These are phyloP conservation scores for Takakia lepidozioides DNA, from an alignment of 225 moss, liverwort and hornwort genomes.

Conservation along the genomic window DNA sequence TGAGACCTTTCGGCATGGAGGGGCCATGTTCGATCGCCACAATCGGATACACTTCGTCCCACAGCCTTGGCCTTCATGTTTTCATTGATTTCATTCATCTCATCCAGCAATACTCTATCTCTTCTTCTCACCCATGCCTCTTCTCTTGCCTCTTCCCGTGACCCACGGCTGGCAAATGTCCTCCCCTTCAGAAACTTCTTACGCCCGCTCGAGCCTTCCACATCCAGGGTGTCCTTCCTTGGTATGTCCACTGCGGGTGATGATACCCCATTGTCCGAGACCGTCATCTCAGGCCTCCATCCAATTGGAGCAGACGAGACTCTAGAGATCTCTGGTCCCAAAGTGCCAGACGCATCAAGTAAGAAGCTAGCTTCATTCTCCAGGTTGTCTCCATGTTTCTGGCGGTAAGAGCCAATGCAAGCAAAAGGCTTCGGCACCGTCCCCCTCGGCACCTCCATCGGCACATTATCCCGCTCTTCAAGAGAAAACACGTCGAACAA, in stretches of 20 bases:
- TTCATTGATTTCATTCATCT: slow-evolving; percentile 4
- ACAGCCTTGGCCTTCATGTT: not conserved
- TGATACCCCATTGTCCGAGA: not conserved
- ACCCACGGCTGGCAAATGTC: not conserved
- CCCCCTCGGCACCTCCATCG: too few species aligned
- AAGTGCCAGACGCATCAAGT: too few species aligned
- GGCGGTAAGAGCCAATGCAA: too few species aligned
- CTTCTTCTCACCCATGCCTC: slow-evolving; percentile 12
- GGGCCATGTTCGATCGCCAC: slow-evolving; percentile 12
- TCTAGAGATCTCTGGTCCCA: slow-evolving; percentile 3
- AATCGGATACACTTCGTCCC: slow-evolving; percentile 9
- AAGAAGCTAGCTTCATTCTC: too few species aligned
- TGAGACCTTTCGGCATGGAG: not conserved
- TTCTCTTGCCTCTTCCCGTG: slow-evolving; percentile 8
- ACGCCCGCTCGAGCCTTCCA: not conserved
- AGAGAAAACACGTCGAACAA: too few species aligned
- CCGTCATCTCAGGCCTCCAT: slow-evolving; percentile 1
- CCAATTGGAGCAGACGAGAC: slow-evolving; percentile 9
- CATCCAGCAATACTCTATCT: slow-evolving; percentile 2
- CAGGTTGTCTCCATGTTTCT: too few species aligned
- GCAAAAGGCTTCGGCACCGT: too few species aligned
- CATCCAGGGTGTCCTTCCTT: not conserved
- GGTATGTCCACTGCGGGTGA: slow-evolving; percentile 3
- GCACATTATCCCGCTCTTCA: too few species aligned
- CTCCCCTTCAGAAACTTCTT: slow-evolving; percentile 2